These are phyloP conservation scores for Urtica urens DNA, from an alignment of 306 rosid species.

Conservation along the genomic window DNA sequence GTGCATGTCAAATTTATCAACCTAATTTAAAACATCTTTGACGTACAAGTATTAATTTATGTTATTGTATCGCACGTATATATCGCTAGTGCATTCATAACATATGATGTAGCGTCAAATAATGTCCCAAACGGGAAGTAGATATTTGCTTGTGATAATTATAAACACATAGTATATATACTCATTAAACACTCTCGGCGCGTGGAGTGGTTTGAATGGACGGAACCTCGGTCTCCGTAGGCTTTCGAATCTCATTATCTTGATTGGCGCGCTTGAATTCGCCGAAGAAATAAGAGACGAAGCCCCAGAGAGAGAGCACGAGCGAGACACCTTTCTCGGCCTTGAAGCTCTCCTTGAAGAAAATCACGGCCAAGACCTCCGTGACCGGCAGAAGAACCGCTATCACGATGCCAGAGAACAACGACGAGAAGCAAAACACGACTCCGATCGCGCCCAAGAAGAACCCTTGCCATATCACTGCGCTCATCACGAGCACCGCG, in stretches of 20 bases:
- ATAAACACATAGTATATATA: too few species aligned
- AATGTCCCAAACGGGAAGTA: too few species aligned
- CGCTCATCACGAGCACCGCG: constrained; percentile 34
- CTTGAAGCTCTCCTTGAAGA: constrained; percentile 47
- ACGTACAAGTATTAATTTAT: too few species aligned
- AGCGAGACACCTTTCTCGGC: constrained; percentile 52
- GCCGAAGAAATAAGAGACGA: constrained; percentile 60
- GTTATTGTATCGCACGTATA: too few species aligned
- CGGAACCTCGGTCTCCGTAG: constrained; percentile 3
- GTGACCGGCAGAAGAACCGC: constrained; percentile 47
- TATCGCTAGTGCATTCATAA: too few species aligned
- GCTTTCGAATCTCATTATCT: neutral
- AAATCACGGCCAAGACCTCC: constrained; percentile 48
- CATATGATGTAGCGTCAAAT: too few species aligned
- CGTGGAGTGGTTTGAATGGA: neutral
- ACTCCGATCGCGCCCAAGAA: constrained; percentile 71
- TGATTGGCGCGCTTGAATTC: constrained; percentile 34
- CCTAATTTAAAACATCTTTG: too few species aligned
- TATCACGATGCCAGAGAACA: constrained; percentile 48
- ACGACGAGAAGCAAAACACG: constrained; percentile 56
- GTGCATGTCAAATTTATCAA: too few species aligned
- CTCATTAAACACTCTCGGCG: too few species aligned
- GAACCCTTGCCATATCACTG: constrained; percentile 59
- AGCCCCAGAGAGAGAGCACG: constrained; percentile 57
- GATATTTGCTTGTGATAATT: too few species aligned